A percentile compares a stretch with the other conserved stretches of the same genome.
These are phyloP conservation scores for Debaryomyces sp. DNA, from an alignment of 1,139 yeast genomes.

Conservation along the genomic window DNA sequence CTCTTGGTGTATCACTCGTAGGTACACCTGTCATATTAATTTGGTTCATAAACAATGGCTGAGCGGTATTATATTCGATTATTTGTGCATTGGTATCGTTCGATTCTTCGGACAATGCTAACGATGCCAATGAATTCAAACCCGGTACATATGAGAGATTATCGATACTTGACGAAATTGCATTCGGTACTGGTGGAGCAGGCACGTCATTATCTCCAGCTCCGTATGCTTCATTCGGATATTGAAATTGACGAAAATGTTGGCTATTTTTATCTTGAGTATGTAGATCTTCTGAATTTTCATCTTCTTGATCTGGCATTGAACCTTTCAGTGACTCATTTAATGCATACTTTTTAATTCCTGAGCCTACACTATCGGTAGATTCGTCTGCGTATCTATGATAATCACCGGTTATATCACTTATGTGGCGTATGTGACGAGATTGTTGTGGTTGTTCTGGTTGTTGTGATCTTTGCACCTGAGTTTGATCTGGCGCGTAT, in stretches of 20 bases:
- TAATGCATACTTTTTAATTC: not conserved
- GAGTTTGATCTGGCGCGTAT: conserved; percentile 6
- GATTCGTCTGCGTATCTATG: not conserved
- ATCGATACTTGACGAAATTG: not conserved
- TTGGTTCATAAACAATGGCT: conserved; percentile 16
- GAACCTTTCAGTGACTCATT: not conserved
- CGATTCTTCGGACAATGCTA: conserved; percentile 18
- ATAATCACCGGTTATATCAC: not conserved
- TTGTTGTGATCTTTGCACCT: conserved; percentile 13
- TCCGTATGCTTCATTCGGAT: not conserved
- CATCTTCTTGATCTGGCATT: not conserved
- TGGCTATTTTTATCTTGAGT: not conserved
- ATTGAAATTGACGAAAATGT: not conserved
- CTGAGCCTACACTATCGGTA: not conserved
- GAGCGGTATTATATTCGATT: conserved; percentile 20
- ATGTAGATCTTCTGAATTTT: not conserved
- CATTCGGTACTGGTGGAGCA: not conserved
- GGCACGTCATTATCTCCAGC: not conserved
- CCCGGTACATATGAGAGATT: conserved; percentile 6
- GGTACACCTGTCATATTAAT: conserved; percentile 13
- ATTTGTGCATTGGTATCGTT: conserved; percentile 19
- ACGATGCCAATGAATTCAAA: conserved; percentile 16
- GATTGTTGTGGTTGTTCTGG: conserved; percentile 15
- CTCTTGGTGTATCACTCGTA: conserved; percentile 9
- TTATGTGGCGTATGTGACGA: conserved; percentile 11